Evolutionary conservation across 305 asterid genomes (phyloP).

Genomic region (Fraxinus floribunda): DNA sequence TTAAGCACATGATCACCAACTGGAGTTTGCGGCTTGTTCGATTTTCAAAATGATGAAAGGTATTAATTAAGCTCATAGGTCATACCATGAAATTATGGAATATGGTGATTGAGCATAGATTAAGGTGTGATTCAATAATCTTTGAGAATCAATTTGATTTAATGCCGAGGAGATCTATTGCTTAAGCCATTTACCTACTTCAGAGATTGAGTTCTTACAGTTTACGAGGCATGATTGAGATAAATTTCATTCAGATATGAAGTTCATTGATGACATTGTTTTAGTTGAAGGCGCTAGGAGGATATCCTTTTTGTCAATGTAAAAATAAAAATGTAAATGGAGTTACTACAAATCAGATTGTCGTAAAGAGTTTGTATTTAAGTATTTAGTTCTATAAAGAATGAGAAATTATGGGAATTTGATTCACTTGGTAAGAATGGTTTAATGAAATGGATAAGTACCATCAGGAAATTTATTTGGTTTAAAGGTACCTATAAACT

Average conservation of each 20-base stretch:
- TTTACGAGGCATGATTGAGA: background rate
- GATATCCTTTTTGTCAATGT: background rate
- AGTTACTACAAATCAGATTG: background rate
- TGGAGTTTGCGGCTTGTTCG: background rate
- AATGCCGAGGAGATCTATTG: background rate
- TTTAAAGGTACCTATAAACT: background rate
- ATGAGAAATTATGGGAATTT: background rate
- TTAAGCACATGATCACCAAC: background rate
- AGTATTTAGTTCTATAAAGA: background rate
- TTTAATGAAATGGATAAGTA: background rate
- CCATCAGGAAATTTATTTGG: background rate
- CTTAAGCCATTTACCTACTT: background rate
- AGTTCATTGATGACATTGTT: background rate
- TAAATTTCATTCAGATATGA: background rate
- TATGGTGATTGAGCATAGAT: background rate
- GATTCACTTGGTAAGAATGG: background rate
- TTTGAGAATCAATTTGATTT: background rate
- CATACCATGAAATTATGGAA: background rate
- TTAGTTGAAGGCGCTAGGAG: background rate
- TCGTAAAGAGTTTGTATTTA: background rate
- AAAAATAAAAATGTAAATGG: background rate
- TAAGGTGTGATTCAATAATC: background rate
- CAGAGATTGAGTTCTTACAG: background rate
- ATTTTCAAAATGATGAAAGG: background rate
- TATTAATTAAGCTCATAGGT: background rate